These are phyloP conservation scores for Boletellus dicymbophilus DNA, from an alignment of 1,284 basidiomycete species.

Conservation along the genomic window DNA sequence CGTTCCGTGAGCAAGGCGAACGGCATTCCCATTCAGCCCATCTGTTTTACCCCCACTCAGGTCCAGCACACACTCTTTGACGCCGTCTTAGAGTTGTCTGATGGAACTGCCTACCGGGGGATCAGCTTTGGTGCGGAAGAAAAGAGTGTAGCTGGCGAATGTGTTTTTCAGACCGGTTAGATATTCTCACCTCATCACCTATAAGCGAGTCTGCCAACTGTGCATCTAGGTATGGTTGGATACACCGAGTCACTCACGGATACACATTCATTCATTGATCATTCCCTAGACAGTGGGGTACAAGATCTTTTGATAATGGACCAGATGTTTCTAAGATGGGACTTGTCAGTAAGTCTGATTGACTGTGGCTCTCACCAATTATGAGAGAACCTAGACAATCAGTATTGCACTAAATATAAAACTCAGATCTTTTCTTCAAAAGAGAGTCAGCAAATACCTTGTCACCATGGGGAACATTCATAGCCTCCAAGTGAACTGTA, in stretches of 20 bases:
- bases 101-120: slow-evolving; percentile 89
- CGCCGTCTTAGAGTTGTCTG: slow-evolving; percentile 87
- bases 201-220: slow-evolving; percentile 12
- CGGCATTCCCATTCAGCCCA: slow-evolving; percentile 52
- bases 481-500: no score
- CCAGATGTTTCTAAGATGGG: no score
- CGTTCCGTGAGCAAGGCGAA: slow-evolving; percentile 45
- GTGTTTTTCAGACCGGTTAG: slow-evolving; percentile 99
- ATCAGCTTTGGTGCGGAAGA: slow-evolving; percentile 92
- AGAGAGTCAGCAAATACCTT: no score
- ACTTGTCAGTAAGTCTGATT: no score
- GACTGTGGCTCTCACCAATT: no score
- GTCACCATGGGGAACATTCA: no score
- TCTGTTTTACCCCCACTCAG: slow-evolving; percentile 44
- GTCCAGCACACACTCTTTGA: slow-evolving; percentile 38
- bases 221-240: slow-evolving; percentile 89
- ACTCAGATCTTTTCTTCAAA: no score
- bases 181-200: slow-evolving; percentile 17
- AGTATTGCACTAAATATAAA: no score
- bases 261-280: no score
- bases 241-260: slow-evolving; percentile 99
- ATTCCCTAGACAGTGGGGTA: no score
- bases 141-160: slow-evolving; percentile 95
- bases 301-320: no score
- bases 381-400: no score